Base-by-base conservation (phyloP, 2,329 filamentous ascomycete species). In the Lecanicillium sp. region DNA sequence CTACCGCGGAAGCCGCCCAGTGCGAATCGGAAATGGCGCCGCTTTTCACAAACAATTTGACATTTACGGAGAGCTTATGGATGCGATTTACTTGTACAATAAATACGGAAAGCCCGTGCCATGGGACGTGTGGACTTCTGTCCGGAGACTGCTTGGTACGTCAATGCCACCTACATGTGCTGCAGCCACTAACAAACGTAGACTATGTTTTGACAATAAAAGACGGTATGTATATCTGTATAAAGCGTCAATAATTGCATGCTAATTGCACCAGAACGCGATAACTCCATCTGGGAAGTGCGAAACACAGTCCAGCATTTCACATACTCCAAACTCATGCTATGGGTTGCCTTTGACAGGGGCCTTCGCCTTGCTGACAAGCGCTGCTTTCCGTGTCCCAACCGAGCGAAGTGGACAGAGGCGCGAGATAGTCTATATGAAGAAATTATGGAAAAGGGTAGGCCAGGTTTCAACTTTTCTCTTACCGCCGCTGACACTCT, bases 241-340 rank as follows among this genome's bases (percentile, higher is more conserved):
- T 18, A 12, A 12, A 18, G 4, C 1, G 7, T n/a, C 11, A 8
- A 37, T 40, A 32, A n/a, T n/a, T n/a, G 39, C 20, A 38, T 22
- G 17, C 40, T 49, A 41, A 55, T 34, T 22, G 11, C 14, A 25
- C n/a, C 33, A 72, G 70, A 80, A 31, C 77, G 78, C 11, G 84
- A 89, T 53, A 87, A 87, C 82, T 87, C 81, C 3, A 89, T 88
- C 50, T 88, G 84, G 84, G 84, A 89, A 56, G 83, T 87, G 5
- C 75, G 84, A 30, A 84, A 84, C 47, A 65, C 79, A 51, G 83
- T 83, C 54, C 83, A 87, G 57, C 77, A 87, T 52, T 89, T 87
- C 48, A 77, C 81, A 12, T 89, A 88, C 59, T 85, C 80, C n/a
- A 86, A 88, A 54, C 72, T 89, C 46, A 85, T 88, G 79, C 70